Evolutionary conservation across 495 filamentous ascomycete genomes (phyloP), one percentile per base, ranked within the genome.

Genomic region (Aspergillus bridgeri): DNA sequence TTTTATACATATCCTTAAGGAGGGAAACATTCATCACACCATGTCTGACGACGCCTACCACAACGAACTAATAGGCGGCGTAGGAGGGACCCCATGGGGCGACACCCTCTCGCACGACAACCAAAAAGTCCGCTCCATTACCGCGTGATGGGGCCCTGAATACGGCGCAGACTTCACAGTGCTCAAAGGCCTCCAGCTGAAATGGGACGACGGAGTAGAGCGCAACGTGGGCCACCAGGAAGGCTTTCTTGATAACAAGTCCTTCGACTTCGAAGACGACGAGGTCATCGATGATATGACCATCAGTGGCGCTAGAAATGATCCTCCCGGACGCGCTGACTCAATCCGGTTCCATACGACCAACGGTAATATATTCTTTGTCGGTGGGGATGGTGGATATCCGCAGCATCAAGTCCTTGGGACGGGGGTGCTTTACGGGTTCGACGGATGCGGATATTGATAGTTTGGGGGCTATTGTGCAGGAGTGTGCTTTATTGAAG

Each of bases 181-280:
- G 1, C 33, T 38, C 33, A 38, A 15, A 11, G 33, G 33, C 11
- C 33, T 38, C 1, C 8, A 15, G 1, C 33, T 38, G 13, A 3
- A 3, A 9, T 38, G 33, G 33, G 13, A 38, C 33, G 33, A 38
- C 11, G 33, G 33, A 13, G 1, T 2, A 2, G 1, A 15, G 7
- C 33, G 11, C 9, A 9, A 15, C 9, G 33, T 38, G 33, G 33
- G 33, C 9, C 33, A 38, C 33, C 33, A 38, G 17, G 33, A 38
- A 13, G 6, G 2, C 1, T 0, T 2, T 15, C 33, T 38, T 4
- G 1, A 13, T 0, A 9, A 38, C 0, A 13, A 4, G 9, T 1
- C 3, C 0, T 38, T 15, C 5, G 5, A 0, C 3, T 38, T 38
- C 33, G 9, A 38, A 1, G 33, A 38, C 33, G 33, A 11, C 33